These are phyloP conservation scores for Saccharomyces hybrid DNA, from an alignment of 1,139 yeast genomes.

Conservation along the genomic window DNA sequence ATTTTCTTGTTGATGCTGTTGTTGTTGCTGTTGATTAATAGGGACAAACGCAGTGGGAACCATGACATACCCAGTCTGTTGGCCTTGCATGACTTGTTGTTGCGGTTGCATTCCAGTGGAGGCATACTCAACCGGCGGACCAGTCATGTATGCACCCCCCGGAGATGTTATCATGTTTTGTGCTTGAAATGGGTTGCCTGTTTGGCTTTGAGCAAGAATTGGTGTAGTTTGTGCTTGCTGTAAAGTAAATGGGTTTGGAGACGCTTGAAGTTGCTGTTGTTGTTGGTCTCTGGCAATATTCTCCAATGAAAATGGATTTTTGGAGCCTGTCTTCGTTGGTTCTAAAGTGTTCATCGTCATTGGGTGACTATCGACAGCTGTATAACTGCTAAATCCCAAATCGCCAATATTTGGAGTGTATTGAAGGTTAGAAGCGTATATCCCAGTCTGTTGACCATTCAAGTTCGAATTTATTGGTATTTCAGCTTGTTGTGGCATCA, in stretches of 20 bases:
- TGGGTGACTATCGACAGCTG: not conserved
- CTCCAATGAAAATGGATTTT: slow-evolving; percentile 26
- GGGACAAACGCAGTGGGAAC: not conserved
- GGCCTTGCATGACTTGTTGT: slow-evolving; percentile 10
- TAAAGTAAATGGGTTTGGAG: slow-evolving; percentile 3
- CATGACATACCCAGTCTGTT: slow-evolving; percentile 1
- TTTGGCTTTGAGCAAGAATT: not conserved
- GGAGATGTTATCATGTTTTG: not conserved
- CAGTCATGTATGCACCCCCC: not conserved
- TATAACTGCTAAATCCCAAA: slow-evolving; percentile 51
- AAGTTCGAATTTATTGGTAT: not conserved
- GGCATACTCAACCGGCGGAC: not conserved
- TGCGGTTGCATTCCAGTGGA: slow-evolving; percentile 8
- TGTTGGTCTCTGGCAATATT: slow-evolving; percentile 9
- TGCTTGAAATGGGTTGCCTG: not conserved
- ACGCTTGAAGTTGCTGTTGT: not conserved
- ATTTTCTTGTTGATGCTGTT: slow-evolving; percentile 2
- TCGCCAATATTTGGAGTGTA: slow-evolving; percentile 42
- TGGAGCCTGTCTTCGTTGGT: slow-evolving; percentile 15
- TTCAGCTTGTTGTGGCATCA: slow-evolving; percentile 20
- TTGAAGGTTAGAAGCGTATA: slow-evolving; percentile 13
- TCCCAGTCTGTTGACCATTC: slow-evolving; percentile 1
- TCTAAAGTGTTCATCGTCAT: slow-evolving; percentile 4
- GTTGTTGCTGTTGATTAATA: slow-evolving; percentile 6
- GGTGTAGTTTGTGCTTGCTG: slow-evolving; percentile 2